Base-by-base conservation (phyloP, 2,329 filamentous ascomycete genomes). In the Colletotrichum spaethianum region DNA sequence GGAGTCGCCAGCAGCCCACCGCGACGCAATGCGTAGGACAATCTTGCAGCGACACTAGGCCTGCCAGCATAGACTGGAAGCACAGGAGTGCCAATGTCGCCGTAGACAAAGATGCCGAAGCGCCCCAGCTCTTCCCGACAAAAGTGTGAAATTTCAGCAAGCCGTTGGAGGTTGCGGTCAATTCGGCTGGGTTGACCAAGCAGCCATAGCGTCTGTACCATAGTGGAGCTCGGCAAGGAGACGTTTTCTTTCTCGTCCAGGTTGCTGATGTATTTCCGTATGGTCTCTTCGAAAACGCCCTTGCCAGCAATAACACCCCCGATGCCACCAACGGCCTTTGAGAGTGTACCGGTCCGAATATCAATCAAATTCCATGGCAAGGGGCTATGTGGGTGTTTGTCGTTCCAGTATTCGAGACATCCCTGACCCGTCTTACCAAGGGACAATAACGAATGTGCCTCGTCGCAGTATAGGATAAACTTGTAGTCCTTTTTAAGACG, bases 401-500 rank as follows among this genome's bases (percentile, higher is more conserved):
- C 65, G 18, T 72, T 75, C 71, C 73, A 73, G 59, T 71, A 56
- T 42, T 75, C 73, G 28, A 75, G 33, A 23, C 71, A 75, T 31
- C 74, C 73, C 5, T 63, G 67, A 8, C 74, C 74, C 16, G 63
- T 75, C 40, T 56, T 65, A 0, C 74, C 74, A 4, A 74, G 53
- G 2, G 73, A 72, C 1, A 75, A 53, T 23, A 75, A 74, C 0
- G 74, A 74, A 38, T 74, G 72, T 1, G 71, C 66, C 33, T 75
- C 74, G 52, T 75, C 71, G 62, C 74, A 75, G 31, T 70, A 75
- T 1, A 75, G 52, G 4, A 56, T 60, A 20, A 75, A 75, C 16
- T 52, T 42, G 36, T 75, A 72, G 1, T 48, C 18, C 4, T 59
- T 50, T 50, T 75, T 75, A 23, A 75, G 18, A 1, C 46, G 65